phyloP scores from a whole-genome alignment of 2,329 filamentous ascomycete species.

The Fusarium acutatum region DNA sequence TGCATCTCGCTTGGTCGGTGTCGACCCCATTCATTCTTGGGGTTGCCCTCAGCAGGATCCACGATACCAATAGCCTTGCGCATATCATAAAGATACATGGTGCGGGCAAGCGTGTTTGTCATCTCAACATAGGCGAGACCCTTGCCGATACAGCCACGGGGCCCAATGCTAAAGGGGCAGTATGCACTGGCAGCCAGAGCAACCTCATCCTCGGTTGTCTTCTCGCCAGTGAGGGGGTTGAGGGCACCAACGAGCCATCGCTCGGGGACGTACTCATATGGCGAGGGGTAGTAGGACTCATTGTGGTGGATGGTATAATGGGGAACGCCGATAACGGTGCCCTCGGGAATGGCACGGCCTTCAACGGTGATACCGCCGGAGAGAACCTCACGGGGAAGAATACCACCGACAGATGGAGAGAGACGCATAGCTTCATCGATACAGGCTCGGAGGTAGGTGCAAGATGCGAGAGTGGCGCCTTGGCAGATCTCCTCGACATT shows the following conservation, averaged over 20 bases:
- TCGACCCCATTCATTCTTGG: slow-evolving; percentile 61
- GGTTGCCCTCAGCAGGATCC: slow-evolving; percentile 62
- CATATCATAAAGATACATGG: slow-evolving; percentile 70
- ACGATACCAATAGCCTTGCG: slow-evolving; percentile 57
- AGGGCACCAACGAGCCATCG: slow-evolving; percentile 66
- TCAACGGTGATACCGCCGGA: slow-evolving; percentile 63
- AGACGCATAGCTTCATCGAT: slow-evolving; percentile 73
- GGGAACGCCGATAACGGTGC: slow-evolving; percentile 70
- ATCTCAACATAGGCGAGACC: slow-evolving; percentile 74
- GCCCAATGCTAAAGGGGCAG: slow-evolving; percentile 77
- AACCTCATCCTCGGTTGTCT: slow-evolving; percentile 60
- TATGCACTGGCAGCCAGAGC: slow-evolving; percentile 72
- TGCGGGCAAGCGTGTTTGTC: slow-evolving; percentile 67
- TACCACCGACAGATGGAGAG: slow-evolving; percentile 67
- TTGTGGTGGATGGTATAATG: slow-evolving; percentile 77
- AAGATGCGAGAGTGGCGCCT: slow-evolving; percentile 58
- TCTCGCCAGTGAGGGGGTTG: slow-evolving; percentile 48
- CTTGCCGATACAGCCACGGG: slow-evolving; percentile 77
- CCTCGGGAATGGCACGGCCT: slow-evolving; percentile 62
- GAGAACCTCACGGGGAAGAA: slow-evolving; percentile 68
- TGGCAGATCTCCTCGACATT: slow-evolving; percentile 64
- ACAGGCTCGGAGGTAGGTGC: slow-evolving; percentile 69
- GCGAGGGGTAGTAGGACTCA: slow-evolving; percentile 66
- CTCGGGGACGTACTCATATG: slow-evolving; percentile 69
- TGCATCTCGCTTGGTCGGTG: slow-evolving; percentile 70